Evolutionary conservation across 2,329 filamentous ascomycete genomes (phyloP), one percentile per base, ranked within the genome.

Genomic region (Exophiala lecanii-corni): DNA sequence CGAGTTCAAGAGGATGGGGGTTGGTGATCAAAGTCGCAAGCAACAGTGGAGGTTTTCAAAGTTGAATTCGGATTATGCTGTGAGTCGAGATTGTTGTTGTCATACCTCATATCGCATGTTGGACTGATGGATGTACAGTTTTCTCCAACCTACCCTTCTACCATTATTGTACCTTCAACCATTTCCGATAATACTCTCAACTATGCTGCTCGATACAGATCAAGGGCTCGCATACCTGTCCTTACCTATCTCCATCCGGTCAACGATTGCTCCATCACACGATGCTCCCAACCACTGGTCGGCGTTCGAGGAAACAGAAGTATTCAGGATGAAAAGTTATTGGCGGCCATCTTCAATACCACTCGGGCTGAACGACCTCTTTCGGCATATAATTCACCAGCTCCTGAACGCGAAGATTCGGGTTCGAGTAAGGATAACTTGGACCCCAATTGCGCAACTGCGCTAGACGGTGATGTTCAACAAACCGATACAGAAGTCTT

Each of bases 141-240:
- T 60, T 95, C 89, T 39, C 84, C 89, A 18, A 97, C 92, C 2
- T 98, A 98, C 62, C 92, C 92, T 9, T 80, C 82, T 3, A 62
- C 94, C 35, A 73, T 98, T 17, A 84, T 84, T 9, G 89, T 98
- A 13, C 92, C 92, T 16, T 81, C 83, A 17, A 80, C 78, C 45
- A 94, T 98, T 55, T 97, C 91, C n/a, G 92, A 98, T 65, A 96
- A 92, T 59, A 89, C 91, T 36, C 77, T 98, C 37, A 95, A 95
- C 59, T 94, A 98, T 61, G 92, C 89, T 18, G 85, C 82, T 46
- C 79, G 82, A 50, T 97, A 94, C 66, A 84, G 92, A 39, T 97
- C 92, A 1, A 80, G 89, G 47, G 81, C 84, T 51, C 82, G 92
- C 47, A 89, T 98, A 63, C 92, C 92, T 2, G 85, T 82, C 3